Percentiles rank a stretch among this genome's conserved stretches.
Evolutionary conservation across 441 rosid genomes (phyloP).

Genomic region (Raphanus hybrid): DNA sequence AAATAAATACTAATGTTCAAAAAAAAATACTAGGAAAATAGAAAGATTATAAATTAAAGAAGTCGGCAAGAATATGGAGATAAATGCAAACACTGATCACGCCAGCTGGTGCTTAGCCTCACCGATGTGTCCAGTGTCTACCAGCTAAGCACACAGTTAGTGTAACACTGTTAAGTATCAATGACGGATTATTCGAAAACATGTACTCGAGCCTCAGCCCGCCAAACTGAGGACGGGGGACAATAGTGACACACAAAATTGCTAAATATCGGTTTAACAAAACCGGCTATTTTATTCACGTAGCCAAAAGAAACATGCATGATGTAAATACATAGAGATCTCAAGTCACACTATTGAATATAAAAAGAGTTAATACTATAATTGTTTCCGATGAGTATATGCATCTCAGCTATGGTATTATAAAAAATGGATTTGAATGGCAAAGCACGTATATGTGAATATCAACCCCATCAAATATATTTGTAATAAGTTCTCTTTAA

Average conservation of each 20-base stretch:
- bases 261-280: slow-evolving; percentile 15
- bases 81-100: slow-evolving; percentile 17
- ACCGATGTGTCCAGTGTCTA: slow-evolving; percentile 11
- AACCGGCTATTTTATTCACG: slow-evolving; percentile 1
- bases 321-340: background rate
- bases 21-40: background rate
- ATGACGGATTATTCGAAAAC: slow-evolving; percentile 32
- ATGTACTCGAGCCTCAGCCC: slow-evolving; percentile 17
- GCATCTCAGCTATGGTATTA: background rate
- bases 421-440: background rate
- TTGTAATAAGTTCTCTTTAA: background rate
- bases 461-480: too few relatives aligned
- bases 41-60: background rate
- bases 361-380: background rate
- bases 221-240: slow-evolving; percentile 34
- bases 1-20: background rate
- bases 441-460: background rate
- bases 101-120: slow-evolving; percentile 32
- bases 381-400: background rate
- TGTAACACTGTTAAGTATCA: slow-evolving; percentile 29
- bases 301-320: slow-evolving; percentile 11
- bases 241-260: background rate
- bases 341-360: too few relatives aligned
- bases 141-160: slow-evolving; percentile 36
- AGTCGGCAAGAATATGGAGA: background rate